A percentile compares a stretch with the other conserved stretches of the same genome.
Evolutionary conservation across 371 early-diverging fungal species (phyloP).

Genomic region (Mortierella sp.): DNA sequence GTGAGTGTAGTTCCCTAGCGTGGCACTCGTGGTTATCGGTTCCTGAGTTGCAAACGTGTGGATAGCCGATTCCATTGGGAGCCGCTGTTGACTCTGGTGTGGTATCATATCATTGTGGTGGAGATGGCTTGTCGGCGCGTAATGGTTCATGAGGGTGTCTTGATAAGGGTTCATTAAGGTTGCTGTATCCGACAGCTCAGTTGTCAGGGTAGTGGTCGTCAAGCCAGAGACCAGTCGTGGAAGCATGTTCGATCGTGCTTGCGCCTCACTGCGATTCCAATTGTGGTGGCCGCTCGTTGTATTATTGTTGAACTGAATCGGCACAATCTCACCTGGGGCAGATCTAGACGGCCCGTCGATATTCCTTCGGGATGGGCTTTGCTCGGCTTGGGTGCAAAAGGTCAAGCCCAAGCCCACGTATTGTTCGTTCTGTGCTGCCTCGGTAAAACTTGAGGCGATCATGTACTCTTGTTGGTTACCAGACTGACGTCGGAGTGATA

Average conservation of each 20-base stretch:
- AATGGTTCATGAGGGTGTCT: neutral
- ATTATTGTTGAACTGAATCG: neutral
- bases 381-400: neutral
- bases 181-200: slow-evolving; percentile 2
- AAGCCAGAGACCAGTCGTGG: slow-evolving; percentile 6
- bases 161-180: slow-evolving; percentile 7
- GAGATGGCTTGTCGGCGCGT: neutral
- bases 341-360: neutral
- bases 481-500: slow-evolving; percentile 11
- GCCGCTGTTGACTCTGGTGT: neutral
- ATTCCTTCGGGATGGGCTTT: too few relatives aligned
- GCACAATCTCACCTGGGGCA: neutral
- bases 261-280: neutral
- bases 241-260: slow-evolving; percentile 4
- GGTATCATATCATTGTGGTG: slow-evolving; percentile 2
- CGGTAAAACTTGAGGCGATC: neutral
- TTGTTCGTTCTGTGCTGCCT: slow-evolving; percentile 5
- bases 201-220: slow-evolving; percentile 3
- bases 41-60: neutral
- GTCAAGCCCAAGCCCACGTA: slow-evolving; percentile 30
- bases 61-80: neutral
- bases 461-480: neutral
- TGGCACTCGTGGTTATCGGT: too few relatives aligned
- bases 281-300: neutral
- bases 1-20: neutral